phyloP scores from a whole-genome alignment of 2,329 filamentous ascomycete species.

The Calonectria leucothoes region DNA sequence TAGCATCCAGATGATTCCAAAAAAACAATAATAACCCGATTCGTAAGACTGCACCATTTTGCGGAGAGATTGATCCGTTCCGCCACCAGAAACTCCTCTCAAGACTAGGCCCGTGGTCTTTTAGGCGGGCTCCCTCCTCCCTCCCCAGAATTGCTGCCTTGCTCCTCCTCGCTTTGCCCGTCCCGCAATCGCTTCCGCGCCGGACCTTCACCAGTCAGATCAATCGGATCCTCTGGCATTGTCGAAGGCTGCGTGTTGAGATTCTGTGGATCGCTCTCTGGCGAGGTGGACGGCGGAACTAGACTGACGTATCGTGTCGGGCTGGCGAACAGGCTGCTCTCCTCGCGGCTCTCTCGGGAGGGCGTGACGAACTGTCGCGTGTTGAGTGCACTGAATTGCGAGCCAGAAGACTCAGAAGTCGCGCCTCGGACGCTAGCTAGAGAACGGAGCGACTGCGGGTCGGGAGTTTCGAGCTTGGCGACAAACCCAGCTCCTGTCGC shows the following conservation, averaged over 20 bases:
- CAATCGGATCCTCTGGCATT: background rate
- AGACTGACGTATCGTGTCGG: slow-evolving; percentile 24
- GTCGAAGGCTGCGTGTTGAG: background rate
- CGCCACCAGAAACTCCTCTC: background rate
- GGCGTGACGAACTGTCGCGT: background rate
- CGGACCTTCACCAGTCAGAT: background rate
- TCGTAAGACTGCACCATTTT: background rate
- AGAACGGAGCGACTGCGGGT: background rate
- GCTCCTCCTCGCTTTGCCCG: background rate
- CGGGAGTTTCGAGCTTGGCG: slow-evolving; percentile 18
- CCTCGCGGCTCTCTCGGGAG: slow-evolving; percentile 3
- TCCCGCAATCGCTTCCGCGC: slow-evolving; percentile 10
- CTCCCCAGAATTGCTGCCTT: background rate
- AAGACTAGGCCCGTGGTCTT: background rate
- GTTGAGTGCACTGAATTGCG: background rate
- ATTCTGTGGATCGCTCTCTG: background rate
- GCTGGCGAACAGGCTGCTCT: slow-evolving; percentile 32
- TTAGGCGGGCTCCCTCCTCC: background rate
- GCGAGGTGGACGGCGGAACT: background rate
- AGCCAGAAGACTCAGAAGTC: background rate
- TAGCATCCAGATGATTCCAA: background rate
- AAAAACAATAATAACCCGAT: background rate
- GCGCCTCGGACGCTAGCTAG: background rate
- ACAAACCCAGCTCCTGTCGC: background rate
- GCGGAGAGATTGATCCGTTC: background rate